phyloP scores from a whole-genome alignment of 2,329 filamentous ascomycete species.

The Elsinoe batatas region DNA sequence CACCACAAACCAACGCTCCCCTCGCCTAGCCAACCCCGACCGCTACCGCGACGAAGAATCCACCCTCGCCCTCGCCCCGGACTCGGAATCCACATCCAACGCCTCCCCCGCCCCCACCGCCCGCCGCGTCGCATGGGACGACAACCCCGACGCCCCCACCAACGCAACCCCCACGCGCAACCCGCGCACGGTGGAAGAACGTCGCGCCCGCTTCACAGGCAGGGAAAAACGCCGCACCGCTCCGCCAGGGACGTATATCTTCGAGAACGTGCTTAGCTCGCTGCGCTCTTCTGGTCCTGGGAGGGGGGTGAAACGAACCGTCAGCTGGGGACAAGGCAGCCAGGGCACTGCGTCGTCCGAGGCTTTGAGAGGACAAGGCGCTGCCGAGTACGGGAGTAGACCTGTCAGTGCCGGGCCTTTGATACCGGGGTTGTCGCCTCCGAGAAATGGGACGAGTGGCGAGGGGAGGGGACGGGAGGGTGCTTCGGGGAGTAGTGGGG shows the following conservation, averaged over 20 bases:
- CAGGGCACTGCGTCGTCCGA: neutral
- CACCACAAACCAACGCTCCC: neutral
- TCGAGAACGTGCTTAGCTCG: neutral
- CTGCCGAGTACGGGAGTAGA: neutral
- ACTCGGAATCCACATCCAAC: neutral
- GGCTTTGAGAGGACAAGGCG: neutral
- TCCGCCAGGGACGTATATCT: neutral
- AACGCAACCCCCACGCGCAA: neutral
- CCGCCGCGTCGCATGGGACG: neutral
- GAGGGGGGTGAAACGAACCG: neutral
- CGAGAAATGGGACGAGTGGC: neutral
- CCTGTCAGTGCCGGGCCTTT: neutral
- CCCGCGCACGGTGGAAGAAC: neutral
- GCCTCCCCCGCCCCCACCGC: neutral
- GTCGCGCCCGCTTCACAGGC: neutral
- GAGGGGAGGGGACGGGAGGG: too few relatives aligned
- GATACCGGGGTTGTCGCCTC: neutral
- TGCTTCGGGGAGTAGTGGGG: neutral
- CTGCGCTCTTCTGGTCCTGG: neutral
- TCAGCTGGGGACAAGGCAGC: neutral
- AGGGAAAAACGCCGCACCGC: neutral
- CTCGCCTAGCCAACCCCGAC: neutral
- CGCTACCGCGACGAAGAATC: slow-evolving; percentile 4
- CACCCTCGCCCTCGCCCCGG: neutral
- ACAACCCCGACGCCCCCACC: neutral